A percentile compares a stretch with the other conserved stretches of the same genome.
These are phyloP conservation scores for Yamadazyma akitaensis DNA, from an alignment of 805 yeast species.

Conservation along the genomic window DNA sequence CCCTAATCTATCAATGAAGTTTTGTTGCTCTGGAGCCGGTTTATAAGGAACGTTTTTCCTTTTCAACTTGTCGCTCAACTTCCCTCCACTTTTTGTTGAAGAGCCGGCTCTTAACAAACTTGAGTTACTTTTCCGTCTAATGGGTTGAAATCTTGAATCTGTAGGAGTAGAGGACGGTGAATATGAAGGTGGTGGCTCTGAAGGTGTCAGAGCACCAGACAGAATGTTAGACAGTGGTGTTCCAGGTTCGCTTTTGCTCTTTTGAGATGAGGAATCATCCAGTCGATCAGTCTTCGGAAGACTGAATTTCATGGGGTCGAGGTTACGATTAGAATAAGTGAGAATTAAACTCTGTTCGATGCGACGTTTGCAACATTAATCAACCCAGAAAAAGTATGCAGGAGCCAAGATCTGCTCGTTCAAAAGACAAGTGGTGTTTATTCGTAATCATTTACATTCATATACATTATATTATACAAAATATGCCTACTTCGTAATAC, in stretches of 20 bases:
- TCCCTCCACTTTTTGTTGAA: neutral
- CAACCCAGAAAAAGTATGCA: no score
- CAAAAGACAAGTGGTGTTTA: no score
- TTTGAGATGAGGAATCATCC: neutral
- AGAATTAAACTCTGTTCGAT: no score
- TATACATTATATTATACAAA: no score
- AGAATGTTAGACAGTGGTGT: neutral
- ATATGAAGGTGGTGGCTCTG: slow-evolving; percentile 13
- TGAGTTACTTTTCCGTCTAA: slow-evolving; percentile 11
- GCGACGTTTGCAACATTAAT: no score
- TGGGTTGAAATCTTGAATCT: slow-evolving; percentile 6
- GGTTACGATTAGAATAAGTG: neutral
- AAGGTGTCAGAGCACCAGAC: neutral
- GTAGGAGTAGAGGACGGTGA: neutral
- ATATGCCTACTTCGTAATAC: neutral
- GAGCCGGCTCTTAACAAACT: slow-evolving; percentile 8
- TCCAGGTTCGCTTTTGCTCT: neutral
- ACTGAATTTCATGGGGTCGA: neutral
- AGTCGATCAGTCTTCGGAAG: neutral
- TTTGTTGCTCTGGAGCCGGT: slow-evolving; percentile 35
- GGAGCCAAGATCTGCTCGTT: no score
- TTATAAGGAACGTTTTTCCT: slow-evolving; percentile 28
- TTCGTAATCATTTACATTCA: no score
- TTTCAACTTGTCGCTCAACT: neutral
- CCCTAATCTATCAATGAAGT: slow-evolving; percentile 28